Evolutionary conservation across 2,329 filamentous ascomycete genomes (phyloP), one percentile per base, ranked within the genome.

Genomic region (Neonectria coccinea): DNA sequence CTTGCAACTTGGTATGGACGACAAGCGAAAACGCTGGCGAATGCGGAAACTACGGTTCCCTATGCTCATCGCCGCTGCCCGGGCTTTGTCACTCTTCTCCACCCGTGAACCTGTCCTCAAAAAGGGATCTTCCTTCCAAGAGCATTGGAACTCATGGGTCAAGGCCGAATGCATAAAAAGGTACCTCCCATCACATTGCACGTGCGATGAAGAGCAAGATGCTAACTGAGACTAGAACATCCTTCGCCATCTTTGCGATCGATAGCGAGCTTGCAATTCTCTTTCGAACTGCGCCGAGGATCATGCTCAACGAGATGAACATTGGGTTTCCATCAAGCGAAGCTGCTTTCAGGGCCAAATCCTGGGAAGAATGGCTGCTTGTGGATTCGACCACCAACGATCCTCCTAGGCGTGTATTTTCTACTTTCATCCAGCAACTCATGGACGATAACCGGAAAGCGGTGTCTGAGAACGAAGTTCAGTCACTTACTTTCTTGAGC

Each of bases 181-280:
- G 36, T 39, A n/a, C 5, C 14, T n/a, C 10, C 36, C 36, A 39
- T 39, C 1, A 2, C 36, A 7, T 16, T 2, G 0, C 5, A 39
- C 1, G 14, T 1, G 36, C 1, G 3, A 8, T 5, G 3, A 9
- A 6, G 14, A 1, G 36, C 9, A 5, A 36, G 33, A n/a, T 16
- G 36, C 36, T 39, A 39, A 39, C 33, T 1, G 8, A 8, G 36
- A 9, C 9, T 39, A 39, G 36, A n/a, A 39, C 36, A 39, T 39
- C 36, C 14, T 39, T 39, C 16, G 36, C 36, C 6, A 39, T 39
- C 14, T 39, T 39, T 39, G 16, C 36, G 5, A 39, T 39, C 14
- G 36, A 39, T 2, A 39, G 36, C 36, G 36, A 39, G 14, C 14
- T 39, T 39, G 36, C 36, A 14, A 39, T 39, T n/a, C 36, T 39